These are phyloP conservation scores for Bromus sterilis DNA, from an alignment of 176 grass and related monocot genomes.

Conservation along the genomic window DNA sequence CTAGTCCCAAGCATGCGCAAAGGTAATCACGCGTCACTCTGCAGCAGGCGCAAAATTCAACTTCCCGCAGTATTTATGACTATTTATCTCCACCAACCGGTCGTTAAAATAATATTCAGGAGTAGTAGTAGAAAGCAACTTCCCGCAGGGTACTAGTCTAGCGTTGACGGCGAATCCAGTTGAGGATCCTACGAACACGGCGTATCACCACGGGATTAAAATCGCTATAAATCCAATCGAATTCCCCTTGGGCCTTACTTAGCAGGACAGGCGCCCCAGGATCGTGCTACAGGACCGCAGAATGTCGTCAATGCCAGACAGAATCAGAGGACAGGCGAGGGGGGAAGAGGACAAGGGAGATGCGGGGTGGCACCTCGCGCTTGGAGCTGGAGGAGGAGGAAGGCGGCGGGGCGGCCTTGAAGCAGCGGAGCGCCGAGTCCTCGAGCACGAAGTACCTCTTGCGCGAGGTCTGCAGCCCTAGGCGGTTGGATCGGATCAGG, in stretches of 20 bases:
- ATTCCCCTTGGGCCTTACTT: not conserved
- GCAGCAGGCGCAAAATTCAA: not conserved
- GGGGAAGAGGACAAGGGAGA: not conserved
- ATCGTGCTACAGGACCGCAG: constrained; percentile 1
- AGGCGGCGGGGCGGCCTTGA: constrained; percentile 46
- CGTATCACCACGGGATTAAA: not conserved
- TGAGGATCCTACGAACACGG: not conserved
- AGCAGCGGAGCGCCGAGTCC: constrained; percentile 68
- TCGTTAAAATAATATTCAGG: not conserved
- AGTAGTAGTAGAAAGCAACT: not conserved
- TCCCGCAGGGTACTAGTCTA: not conserved
- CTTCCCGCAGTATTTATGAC: not conserved
- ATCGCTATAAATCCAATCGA: not conserved
- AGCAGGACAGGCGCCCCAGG: not conserved
- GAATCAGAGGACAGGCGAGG: not conserved
- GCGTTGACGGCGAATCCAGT: constrained; percentile 3
- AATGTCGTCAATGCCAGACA: not conserved
- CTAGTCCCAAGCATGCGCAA: not conserved
- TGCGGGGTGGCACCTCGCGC: constrained; percentile 45
- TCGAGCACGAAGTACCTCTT: constrained; percentile 97
- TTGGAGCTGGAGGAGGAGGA: constrained; percentile 32
- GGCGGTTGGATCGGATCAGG: constrained; percentile 77
- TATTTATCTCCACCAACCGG: constrained; percentile 9
- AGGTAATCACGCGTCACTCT: not conserved
- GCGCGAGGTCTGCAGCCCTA: constrained; percentile 75